Base-by-base conservation (phyloP, 495 filamentous ascomycete genomes). In the Neurospora sp. region DNA sequence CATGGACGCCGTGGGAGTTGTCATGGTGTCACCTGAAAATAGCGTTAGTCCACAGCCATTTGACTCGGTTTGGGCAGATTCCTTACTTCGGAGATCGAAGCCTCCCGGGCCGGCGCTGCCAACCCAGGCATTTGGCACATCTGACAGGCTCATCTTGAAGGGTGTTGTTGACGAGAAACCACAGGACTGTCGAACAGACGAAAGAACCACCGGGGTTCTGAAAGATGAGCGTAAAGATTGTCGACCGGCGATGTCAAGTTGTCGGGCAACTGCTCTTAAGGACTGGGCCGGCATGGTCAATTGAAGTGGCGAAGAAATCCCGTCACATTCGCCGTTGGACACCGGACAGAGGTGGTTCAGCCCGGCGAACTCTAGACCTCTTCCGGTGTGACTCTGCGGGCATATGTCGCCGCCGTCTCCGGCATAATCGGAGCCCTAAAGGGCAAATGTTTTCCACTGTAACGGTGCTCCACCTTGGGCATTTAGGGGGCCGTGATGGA, bases 1-100 rank as follows among this genome's bases (percentile, higher is more conserved):
- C 94, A 97, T 97, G 12, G 90, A 87, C 5, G 85, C 71, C 46
- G 93, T 97, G 2, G 95, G 94, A 1, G 93, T 94, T 9, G 95
- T 98, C 83, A 94, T 88, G 35, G 91, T 92, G 78, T 98, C 94
- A 81, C 88, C 88, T 89, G 79, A n/a, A 37, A 27, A 8, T 14
- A 35, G 27, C 35, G 59, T 74, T 35, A 69, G 74, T 39, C 44
- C 12, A 71, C 70, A 5, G 9, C n/a, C 7, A 23, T 16, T 5
- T 23, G 35, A 20, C 12, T 37, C 27, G 27, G 27, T 27, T 2
- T 27, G 27, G 27, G 27, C 9, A 11, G 18, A 12, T 14, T 81
- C 79, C 54, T 79, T 75, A 85, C 84, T 86, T 72, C 84, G 80
- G 37, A 86, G 76, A 66, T 86, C 83, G 54, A 76, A 77, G 37